Evolutionary conservation across 2,329 filamentous ascomycete species (phyloP).

Genomic region (Chrysoporthe deuterocubensis): DNA sequence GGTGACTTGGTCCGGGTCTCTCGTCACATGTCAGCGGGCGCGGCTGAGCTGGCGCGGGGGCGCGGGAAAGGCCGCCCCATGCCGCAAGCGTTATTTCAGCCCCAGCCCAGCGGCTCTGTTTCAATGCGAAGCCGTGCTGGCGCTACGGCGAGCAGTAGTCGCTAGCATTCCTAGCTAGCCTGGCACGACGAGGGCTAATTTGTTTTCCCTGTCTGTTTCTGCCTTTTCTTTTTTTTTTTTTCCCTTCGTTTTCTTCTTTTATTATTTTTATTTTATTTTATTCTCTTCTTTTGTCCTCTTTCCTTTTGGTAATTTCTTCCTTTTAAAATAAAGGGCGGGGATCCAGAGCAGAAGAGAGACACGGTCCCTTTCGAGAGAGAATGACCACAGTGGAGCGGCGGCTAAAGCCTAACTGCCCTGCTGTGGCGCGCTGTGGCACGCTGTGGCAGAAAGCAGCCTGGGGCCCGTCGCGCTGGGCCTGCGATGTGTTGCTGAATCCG

Average conservation of each 20-base stretch:
- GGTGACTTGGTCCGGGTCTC: not conserved
- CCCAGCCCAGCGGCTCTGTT: too few species aligned
- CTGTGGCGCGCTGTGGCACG: not conserved
- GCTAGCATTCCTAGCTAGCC: too few species aligned
- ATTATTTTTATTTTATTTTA: not conserved
- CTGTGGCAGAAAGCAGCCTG: not conserved
- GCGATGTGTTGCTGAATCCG: not conserved
- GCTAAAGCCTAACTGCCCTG: not conserved
- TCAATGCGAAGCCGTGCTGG: too few species aligned
- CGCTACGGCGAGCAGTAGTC: too few species aligned
- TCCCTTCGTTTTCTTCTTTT: not conserved
- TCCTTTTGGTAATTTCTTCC: too few species aligned
- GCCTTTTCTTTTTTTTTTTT: not conserved
- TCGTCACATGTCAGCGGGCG: conserved; percentile 4
- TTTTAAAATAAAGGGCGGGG: not conserved
- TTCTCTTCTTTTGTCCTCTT: not conserved
- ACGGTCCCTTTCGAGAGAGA: not conserved
- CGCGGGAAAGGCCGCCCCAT: not conserved
- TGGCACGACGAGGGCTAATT: too few species aligned
- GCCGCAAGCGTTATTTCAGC: not conserved
- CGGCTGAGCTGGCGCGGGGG: not conserved
- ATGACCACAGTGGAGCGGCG: not conserved
- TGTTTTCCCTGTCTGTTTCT: not conserved
- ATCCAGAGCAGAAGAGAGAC: not conserved
- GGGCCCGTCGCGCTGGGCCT: not conserved